Evolutionary conservation across 2,329 filamentous ascomycete genomes (phyloP).

Genomic region (Monosporascus sp.): DNA sequence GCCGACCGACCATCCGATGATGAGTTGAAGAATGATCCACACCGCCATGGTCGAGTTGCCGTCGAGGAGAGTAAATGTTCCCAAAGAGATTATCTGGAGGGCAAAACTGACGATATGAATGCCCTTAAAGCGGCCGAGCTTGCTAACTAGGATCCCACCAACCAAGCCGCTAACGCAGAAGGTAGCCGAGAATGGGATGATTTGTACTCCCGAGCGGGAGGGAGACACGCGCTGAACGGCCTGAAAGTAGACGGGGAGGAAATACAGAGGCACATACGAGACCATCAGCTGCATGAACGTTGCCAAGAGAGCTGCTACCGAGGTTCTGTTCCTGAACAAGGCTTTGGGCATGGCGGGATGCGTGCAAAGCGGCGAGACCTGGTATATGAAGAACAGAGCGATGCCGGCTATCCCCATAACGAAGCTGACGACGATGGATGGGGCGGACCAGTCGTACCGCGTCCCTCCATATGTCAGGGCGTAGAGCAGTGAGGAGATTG

Average conservation of each 20-base stretch:
- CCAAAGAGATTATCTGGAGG: slow-evolving; percentile 28
- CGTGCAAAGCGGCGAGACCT: background rate
- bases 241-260: slow-evolving; percentile 39
- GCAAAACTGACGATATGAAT: slow-evolving; percentile 19
- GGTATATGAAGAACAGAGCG: background rate
- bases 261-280: slow-evolving; percentile 28
- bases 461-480: background rate
- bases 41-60: slow-evolving; percentile 22
- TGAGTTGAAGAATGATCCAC: slow-evolving; percentile 31
- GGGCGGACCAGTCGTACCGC: background rate
- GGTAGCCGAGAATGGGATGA: slow-evolving; percentile 17
- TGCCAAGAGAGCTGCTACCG: slow-evolving; percentile 19
- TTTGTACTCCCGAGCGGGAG: slow-evolving; percentile 13
- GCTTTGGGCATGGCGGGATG: background rate
- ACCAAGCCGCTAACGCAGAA: slow-evolving; percentile 14
- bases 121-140: slow-evolving; percentile 2
- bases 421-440: background rate
- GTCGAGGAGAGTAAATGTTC: slow-evolving; percentile 31
- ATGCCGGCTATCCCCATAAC: background rate
- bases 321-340: slow-evolving; percentile 38
- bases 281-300: slow-evolving; percentile 32
- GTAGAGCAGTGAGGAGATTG: background rate
- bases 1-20: slow-evolving; percentile 29
- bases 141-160: slow-evolving; percentile 17
- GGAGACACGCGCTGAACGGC: slow-evolving; percentile 25